phyloP scores from a whole-genome alignment of 352 stramenopile genomes.

The Phytophthora parvispora region DNA sequence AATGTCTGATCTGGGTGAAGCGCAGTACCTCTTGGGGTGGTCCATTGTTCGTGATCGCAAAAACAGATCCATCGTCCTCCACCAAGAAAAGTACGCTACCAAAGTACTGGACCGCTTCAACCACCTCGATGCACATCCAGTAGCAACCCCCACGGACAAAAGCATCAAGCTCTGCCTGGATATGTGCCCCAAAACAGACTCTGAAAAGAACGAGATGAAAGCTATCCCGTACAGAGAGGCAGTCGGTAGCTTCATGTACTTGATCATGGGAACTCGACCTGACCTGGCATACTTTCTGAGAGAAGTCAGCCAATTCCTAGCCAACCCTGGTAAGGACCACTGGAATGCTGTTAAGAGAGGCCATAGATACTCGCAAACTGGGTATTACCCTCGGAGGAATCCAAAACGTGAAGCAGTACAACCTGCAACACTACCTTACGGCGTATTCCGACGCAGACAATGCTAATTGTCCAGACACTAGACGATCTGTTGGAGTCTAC shows the following conservation, averaged over 20 bases:
- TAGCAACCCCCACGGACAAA: conserved; percentile 11
- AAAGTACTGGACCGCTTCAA: conserved; percentile 27
- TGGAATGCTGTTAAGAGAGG: no score
- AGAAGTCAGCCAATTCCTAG: neutral
- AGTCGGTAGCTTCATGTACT: conserved; percentile 11
- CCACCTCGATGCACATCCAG: conserved; percentile 8
- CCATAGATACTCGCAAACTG: no score
- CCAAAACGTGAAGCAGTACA: no score
- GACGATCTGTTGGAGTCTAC: no score
- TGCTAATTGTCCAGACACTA: no score
- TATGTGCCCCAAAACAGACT: conserved; percentile 13
- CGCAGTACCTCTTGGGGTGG: conserved; percentile 16
- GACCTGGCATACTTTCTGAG: conserved; percentile 1
- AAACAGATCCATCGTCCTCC: conserved; percentile 15
- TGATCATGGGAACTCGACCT: conserved; percentile 7
- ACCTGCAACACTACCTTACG: no score
- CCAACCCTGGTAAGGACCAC: no score
- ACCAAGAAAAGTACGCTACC: conserved; percentile 26
- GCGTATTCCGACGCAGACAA: no score
- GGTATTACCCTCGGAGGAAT: no score
- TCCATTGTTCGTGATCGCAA: conserved; percentile 19
- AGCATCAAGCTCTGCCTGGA: conserved; percentile 11
- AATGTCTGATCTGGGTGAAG: conserved; percentile 19
- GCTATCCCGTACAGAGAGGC: conserved; percentile 16
- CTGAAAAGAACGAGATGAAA: conserved; percentile 8